Base-by-base conservation (phyloP, 306 rosid species). In the Oemleria cerasiformis region DNA sequence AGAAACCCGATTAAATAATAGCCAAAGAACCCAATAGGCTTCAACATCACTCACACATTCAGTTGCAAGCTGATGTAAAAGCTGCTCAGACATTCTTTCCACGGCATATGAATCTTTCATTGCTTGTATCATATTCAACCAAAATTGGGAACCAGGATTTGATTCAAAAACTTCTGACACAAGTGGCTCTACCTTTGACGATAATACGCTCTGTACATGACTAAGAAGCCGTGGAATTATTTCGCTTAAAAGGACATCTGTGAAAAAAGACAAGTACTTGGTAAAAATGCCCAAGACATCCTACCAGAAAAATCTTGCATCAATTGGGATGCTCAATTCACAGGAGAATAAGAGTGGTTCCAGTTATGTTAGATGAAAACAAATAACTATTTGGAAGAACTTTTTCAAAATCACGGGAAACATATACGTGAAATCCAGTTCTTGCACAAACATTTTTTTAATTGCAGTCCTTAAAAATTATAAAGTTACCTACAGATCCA, bases 1-100 rank as follows among this genome's bases (percentile, higher is more conserved):
- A 65, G 80, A 68, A 68, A 8, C 75, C 59, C 76, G 87, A 81
- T 85, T 79, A 78, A 91, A 94, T 68, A 89, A 78, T 65, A 91
- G 73, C 98, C 98, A 94, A 50, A 94, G 80, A 75, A 86, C 81
- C 98, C 98, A 91, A 76, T 89, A 91, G 30, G 91, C 96, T 81
- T 89, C 86, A 70, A 89, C 75, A 84, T 91, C 97, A 86, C 80
- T 81, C 60, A 75, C 87, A 56, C 76, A 74, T 71, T 73, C 78
- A 65, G 81, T 77, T 62, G 85, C 92, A 82, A 94, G 87, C 72
- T 80, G 81, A 74, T 75, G 91, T 73, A 94, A 84, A 79, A 94
- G 86, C 77, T 83, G 90, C 91, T 91, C 98, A 58, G 91, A 81
- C 73, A 94, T 80, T 85, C 88, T 87, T 86, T 94, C 98, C 36